phyloP scores from a whole-genome alignment of 2,329 filamentous ascomycete genomes.

The Fusarium longipes region DNA sequence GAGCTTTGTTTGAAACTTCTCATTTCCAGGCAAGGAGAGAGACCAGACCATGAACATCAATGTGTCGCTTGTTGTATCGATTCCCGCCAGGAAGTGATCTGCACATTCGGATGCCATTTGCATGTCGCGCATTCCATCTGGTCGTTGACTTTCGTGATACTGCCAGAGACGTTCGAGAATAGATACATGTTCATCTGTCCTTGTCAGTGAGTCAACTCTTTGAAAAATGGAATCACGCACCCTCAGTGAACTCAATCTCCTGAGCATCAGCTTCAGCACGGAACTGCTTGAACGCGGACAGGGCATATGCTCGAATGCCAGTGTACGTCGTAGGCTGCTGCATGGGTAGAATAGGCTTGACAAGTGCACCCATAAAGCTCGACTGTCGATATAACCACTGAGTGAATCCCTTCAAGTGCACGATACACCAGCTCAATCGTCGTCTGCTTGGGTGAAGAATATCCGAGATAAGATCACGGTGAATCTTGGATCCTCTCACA shows the following conservation, averaged over 20 bases:
- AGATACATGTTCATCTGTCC: conserved; percentile 34
- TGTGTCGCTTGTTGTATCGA: conserved; percentile 65
- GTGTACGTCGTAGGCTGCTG: conserved; percentile 37
- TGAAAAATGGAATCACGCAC: neutral
- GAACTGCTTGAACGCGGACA: conserved; percentile 24
- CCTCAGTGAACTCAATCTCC: neutral
- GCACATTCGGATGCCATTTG: conserved; percentile 65
- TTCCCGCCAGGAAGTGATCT: conserved; percentile 64
- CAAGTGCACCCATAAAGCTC: neutral
- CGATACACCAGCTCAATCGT: conserved; percentile 30
- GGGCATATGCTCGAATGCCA: conserved; percentile 22
- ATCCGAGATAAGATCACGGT: conserved; percentile 24
- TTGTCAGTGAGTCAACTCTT: neutral
- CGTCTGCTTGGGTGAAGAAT: conserved; percentile 36
- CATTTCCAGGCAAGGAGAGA: conserved; percentile 58
- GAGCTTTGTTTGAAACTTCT: conserved; percentile 57
- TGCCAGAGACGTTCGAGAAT: conserved; percentile 55
- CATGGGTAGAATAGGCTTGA: conserved; percentile 30
- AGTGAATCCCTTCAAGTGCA: conserved; percentile 18
- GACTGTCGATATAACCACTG: conserved; percentile 34
- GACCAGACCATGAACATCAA: conserved; percentile 63
- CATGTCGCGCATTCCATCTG: conserved; percentile 51
- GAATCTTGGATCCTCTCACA: conserved; percentile 15
- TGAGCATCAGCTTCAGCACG: conserved; percentile 5
- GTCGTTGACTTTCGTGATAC: conserved; percentile 45